These are phyloP conservation scores for Aspergillus novoparasiticus DNA, from an alignment of 2,329 filamentous ascomycete species.

Conservation along the genomic window DNA sequence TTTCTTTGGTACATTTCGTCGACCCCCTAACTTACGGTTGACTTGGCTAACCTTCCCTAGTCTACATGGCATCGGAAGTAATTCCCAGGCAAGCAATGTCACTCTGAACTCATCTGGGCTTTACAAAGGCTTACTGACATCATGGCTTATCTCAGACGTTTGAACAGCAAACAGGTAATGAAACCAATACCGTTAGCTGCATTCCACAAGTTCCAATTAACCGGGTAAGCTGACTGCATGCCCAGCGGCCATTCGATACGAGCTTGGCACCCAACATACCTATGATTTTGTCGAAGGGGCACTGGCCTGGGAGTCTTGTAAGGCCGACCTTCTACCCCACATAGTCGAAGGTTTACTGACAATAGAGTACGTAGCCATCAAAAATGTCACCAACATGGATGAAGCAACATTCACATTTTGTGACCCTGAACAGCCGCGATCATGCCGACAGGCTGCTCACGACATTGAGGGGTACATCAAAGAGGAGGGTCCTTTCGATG, in stretches of 20 bases:
- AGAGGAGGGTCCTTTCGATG: slow-evolving; percentile 32
- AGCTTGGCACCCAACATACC: slow-evolving; percentile 20
- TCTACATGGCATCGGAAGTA: slow-evolving; percentile 28
- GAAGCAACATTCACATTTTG: slow-evolving; percentile 14
- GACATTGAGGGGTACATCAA: slow-evolving; percentile 21
- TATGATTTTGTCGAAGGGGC: slow-evolving; percentile 28
- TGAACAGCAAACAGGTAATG: slow-evolving; percentile 10
- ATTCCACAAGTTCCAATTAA: background rate
- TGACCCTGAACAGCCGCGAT: slow-evolving; percentile 1
- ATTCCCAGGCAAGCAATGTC: slow-evolving; percentile 18
- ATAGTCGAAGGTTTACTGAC: background rate
- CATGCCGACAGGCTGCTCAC: slow-evolving; percentile 3
- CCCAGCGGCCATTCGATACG: slow-evolving; percentile 24
- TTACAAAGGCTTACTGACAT: background rate
- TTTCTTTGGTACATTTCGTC: background rate
- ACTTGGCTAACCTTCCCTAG: slow-evolving; percentile 2
- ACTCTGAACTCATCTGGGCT: background rate
- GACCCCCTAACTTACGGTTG: background rate
- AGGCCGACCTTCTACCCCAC: background rate
- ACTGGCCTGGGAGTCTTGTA: slow-evolving; percentile 13
- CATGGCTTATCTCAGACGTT: background rate
- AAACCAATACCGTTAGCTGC: background rate
- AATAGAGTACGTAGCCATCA: background rate
- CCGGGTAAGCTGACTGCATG: background rate
- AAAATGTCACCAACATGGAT: background rate